Conservation (phyloP, 805 yeast species). For the Alloascoidea africana region DNA sequence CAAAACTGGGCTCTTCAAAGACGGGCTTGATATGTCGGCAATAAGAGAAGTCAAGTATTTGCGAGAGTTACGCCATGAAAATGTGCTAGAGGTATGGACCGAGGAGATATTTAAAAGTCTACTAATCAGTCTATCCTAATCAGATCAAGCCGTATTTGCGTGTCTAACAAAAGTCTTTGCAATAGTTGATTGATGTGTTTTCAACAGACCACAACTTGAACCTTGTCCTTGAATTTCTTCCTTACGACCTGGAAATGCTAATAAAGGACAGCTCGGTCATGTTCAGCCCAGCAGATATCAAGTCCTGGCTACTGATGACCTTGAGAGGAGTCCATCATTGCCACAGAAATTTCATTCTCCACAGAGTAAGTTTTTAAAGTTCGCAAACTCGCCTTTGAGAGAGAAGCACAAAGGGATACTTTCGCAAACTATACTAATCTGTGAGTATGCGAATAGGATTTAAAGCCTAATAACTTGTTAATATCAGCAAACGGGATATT, state of each 20-base stretch:
- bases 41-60: constrained; percentile 82
- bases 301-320: constrained; percentile 91
- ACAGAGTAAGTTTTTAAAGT: constrained; percentile 28
- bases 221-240: constrained; percentile 83
- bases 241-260: constrained; percentile 80
- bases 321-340: constrained; percentile 91
- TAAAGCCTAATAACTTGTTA: constrained; percentile 83
- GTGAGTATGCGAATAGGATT: too few species aligned
- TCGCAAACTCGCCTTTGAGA: too few species aligned
- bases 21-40: constrained; percentile 96
- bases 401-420: too few species aligned
- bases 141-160: not conserved
- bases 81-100: constrained; percentile 47
- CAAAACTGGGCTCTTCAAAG: constrained; percentile 86
- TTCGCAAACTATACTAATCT: too few species aligned
- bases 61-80: constrained; percentile 64
- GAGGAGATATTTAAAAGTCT: not conserved
- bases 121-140: not conserved
- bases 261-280: constrained; percentile 66
- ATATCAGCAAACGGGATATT: constrained; percentile 78
- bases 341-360: constrained; percentile 80
- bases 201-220: constrained; percentile 51
- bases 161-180: not conserved
- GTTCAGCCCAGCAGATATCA: constrained; percentile 76
- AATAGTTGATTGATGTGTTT: constrained; percentile 62